Conservation (phyloP, 805 yeast species). For the Torulaspora indica region DNA sequence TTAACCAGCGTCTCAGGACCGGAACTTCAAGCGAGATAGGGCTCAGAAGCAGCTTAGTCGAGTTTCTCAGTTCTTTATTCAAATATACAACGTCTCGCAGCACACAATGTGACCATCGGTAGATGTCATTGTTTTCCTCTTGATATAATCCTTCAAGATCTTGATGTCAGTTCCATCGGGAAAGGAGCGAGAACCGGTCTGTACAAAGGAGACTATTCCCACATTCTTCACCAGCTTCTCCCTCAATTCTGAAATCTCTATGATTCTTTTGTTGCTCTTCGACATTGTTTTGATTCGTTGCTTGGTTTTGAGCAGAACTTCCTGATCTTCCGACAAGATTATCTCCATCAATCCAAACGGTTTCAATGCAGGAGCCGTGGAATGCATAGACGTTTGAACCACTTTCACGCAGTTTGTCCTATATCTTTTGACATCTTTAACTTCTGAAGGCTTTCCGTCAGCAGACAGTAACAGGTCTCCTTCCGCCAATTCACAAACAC, state of each 20-base stretch:
- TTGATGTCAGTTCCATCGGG: not conserved
- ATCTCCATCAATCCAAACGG: not conserved
- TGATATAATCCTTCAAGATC: not conserved
- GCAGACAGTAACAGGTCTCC: constrained; percentile 3
- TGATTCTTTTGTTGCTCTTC: not conserved
- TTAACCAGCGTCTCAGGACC: constrained; percentile 1
- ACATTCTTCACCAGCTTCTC: not conserved
- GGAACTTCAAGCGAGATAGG: not conserved
- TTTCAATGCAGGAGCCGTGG: not conserved
- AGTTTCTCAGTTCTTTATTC: not conserved
- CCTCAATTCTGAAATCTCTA: constrained; percentile 1
- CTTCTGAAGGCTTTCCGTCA: constrained; percentile 1
- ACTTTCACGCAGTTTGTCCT: not conserved
- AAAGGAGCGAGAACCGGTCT: not conserved
- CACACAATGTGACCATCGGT: not conserved
- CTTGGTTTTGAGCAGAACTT: not conserved
- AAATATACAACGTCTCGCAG: not conserved
- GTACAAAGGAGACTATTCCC: not conserved
- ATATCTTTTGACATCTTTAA: not conserved
- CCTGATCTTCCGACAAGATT: not conserved
- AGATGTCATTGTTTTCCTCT: not conserved
- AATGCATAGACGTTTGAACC: not conserved
- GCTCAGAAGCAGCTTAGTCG: not conserved
- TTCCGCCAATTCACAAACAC: not conserved
- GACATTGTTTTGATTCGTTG: not conserved